Conservation (phyloP, 208 protist species). For the Acanthamoeba healyi region DNA sequence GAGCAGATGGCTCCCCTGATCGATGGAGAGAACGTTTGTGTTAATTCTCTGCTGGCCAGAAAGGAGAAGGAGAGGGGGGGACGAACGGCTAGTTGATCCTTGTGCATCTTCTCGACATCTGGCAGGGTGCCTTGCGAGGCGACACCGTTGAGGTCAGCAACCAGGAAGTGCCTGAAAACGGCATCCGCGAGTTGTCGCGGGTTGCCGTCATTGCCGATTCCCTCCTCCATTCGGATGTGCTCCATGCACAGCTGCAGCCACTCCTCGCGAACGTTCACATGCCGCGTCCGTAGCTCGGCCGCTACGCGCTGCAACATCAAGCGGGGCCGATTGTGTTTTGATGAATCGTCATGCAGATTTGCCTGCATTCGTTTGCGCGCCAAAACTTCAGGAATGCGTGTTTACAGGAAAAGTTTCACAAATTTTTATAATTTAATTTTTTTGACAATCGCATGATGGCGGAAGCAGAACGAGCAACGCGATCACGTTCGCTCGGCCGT, state of each 20-base stretch:
- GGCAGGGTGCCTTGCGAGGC: neutral
- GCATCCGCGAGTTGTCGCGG: neutral
- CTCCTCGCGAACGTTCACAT: neutral
- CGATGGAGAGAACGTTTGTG: neutral
- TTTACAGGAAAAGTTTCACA: too few relatives aligned
- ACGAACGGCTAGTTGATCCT: neutral
- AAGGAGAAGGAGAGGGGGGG: neutral
- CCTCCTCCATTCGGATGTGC: neutral
- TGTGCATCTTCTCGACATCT: conserved; percentile 27
- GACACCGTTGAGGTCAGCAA: neutral
- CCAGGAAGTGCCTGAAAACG: conserved; percentile 5
- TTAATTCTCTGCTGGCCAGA: neutral
- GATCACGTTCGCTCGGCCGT: neutral
- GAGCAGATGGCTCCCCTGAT: conserved; percentile 52
- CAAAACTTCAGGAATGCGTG: too few relatives aligned
- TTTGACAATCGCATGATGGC: too few relatives aligned
- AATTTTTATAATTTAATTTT: too few relatives aligned
- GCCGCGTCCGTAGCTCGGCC: neutral
- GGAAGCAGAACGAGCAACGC: neutral
- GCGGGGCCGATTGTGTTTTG: too few relatives aligned
- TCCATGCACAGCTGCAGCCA: conserved; percentile 16
- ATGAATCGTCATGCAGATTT: neutral
- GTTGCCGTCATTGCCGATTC: neutral
- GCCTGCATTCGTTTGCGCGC: neutral
- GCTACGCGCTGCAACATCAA: conserved; percentile 13